Base-by-base conservation (phyloP, 208 protist species). In the Trypanosoma boissoni region DNA sequence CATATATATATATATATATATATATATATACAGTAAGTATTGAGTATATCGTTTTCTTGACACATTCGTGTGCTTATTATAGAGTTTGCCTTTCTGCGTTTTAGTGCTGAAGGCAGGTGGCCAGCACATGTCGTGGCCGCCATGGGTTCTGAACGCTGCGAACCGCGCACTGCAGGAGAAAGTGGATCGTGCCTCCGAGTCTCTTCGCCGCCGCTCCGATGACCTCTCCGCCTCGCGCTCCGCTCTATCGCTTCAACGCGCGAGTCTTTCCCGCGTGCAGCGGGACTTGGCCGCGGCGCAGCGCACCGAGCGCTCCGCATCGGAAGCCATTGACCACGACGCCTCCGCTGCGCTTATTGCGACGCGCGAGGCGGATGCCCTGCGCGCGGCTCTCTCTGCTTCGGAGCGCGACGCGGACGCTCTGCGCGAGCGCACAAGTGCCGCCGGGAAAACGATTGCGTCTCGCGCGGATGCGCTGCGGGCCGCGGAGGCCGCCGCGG, bases 121-220 rank as follows among this genome's bases (percentile, higher is more conserved):
- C 1, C 24, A 1, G 1, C 37, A 16, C n/a, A 80, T 93, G 82
- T 76, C 74, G 41, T 88, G 80, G 78, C 86, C 86, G 27, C 45
- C 64, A 18, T 75, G 57, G 32, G 44, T 91, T 23, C 71, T 94
- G 20, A 90, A 80, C 52, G 68, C 74, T 28, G 68, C 72, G 29
- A 94, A 94, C 64, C 77, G 74, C 41, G 52, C 28, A 21, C 46
- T 94, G 28, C 80, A 54, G 32, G 76, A 81, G 23, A 50, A 59
- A 18, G 57, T 84, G 28, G 74, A 78, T 32, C 29, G 57, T 29
- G 43, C 72, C 20, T 69, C 67, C 5, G 34, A 58, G 3, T 52
- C 75, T 3, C 28, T 90, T 2, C 34, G 12, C 8, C 34, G 34
- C 6, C 34, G 6, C 12, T 6, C 34, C 6, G 34, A 6, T 12